A percentile compares a stretch with the other conserved stretches of the same genome.
Evolutionary conservation across 768 basidiomycete species (phyloP).

Genomic region (Mrakia blollopis): DNA sequence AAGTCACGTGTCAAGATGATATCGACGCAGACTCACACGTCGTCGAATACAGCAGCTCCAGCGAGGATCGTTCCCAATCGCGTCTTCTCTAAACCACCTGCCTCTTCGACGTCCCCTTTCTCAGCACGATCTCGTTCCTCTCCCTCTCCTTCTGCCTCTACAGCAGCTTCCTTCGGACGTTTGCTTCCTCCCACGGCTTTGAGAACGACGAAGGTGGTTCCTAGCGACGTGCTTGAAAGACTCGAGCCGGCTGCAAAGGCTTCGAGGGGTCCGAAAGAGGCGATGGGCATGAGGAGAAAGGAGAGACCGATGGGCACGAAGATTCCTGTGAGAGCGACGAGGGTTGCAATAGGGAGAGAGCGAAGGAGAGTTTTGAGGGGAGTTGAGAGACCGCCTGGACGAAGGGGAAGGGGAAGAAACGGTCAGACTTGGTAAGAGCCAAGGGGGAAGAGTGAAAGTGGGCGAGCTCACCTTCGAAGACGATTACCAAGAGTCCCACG

Average conservation of each 20-base stretch:
- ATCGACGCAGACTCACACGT: conserved; percentile 19
- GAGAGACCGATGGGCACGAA: conserved; percentile 41
- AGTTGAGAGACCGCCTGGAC: conserved; percentile 55
- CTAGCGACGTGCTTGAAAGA: conserved; percentile 60
- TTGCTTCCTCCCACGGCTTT: conserved; percentile 33
- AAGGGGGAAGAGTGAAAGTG: background rate
- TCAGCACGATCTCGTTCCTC: background rate
- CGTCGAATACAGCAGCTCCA: conserved; percentile 25
- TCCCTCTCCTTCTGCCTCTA: background rate
- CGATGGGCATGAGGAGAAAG: conserved; percentile 41
- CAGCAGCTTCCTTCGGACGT: background rate
- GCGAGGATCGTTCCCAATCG: conserved; percentile 52
- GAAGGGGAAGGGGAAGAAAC: background rate
- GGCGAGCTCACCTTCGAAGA: conserved; percentile 49
- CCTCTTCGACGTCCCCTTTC: background rate
- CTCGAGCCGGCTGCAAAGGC: conserved; percentile 61
- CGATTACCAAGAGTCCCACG: conserved; percentile 52
- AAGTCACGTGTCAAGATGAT: background rate
- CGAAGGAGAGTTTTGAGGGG: conserved; percentile 50
- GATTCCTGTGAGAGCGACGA: conserved; percentile 55
- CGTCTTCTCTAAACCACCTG: conserved; percentile 48
- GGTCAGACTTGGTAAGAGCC: background rate
- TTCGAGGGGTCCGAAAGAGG: conserved; percentile 41
- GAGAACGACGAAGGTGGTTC: conserved; percentile 62
- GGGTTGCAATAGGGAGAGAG: conserved; percentile 51